These are phyloP conservation scores for Carex arenaria DNA, from an alignment of 202 grass and related monocot species.

Conservation along the genomic window DNA sequence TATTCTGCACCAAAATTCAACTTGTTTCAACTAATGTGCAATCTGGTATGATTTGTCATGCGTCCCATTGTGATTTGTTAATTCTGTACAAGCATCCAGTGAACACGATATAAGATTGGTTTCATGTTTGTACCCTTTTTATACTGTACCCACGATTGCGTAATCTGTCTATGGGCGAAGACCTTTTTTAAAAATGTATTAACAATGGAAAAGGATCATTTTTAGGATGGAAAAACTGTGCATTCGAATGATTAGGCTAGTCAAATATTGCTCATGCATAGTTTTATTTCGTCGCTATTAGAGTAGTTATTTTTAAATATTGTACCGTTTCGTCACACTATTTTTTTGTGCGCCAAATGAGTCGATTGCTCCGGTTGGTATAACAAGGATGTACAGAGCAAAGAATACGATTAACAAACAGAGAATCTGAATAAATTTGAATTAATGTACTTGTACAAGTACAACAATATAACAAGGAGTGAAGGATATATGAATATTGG, in stretches of 20 bases:
- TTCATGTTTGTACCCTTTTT: neutral
- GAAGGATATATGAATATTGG: neutral
- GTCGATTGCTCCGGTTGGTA: neutral
- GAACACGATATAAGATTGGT: neutral
- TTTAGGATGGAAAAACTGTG: neutral
- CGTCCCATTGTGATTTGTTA: neutral
- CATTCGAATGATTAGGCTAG: neutral
- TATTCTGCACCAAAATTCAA: neutral
- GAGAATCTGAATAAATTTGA: neutral
- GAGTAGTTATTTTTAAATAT: too few relatives aligned
- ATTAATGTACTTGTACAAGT: neutral
- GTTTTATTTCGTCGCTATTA: neutral
- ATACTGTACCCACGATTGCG: neutral
- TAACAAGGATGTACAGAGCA: neutral
- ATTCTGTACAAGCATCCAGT: neutral
- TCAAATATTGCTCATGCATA: neutral
- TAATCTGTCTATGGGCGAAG: neutral
- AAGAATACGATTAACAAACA: neutral
- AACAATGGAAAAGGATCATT: neutral
- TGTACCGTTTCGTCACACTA: neutral
- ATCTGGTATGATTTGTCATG: neutral
- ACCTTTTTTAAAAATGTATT: neutral
- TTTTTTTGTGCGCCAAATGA: neutral
- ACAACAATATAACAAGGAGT: neutral
- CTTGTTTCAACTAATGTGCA: neutral